Evolutionary conservation across 306 rosid species (phyloP).

Genomic region (Quercus suber): DNA sequence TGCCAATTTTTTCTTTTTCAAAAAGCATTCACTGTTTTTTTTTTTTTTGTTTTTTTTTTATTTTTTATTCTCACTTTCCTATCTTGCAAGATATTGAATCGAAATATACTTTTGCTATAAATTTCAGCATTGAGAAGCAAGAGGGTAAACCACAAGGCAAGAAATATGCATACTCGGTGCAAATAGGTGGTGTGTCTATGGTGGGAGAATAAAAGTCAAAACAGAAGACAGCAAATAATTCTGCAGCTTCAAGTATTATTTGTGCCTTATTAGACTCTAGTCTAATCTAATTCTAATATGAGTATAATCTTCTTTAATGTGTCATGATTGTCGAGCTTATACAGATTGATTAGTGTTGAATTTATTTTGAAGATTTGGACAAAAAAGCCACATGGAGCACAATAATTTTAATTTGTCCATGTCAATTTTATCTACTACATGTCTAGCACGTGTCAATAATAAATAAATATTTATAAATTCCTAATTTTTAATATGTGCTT

Average conservation of each 20-base stretch:
- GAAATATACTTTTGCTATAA: background rate
- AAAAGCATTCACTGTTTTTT: background rate
- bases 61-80: background rate
- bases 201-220: conserved; percentile 39
- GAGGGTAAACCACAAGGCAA: conserved; percentile 56
- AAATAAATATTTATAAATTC: no score
- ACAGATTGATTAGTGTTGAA: no score
- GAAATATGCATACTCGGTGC: conserved; percentile 43
- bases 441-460: no score
- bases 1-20: no score
- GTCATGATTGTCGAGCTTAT: no score
- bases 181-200: conserved; percentile 27
- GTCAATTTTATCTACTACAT: no score
- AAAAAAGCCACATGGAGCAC: no score
- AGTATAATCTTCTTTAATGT: no score
- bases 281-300: background rate
- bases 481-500: no score
- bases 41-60: no score
- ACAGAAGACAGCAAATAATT: conserved; percentile 50
- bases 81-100: background rate
- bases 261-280: conserved; percentile 35
- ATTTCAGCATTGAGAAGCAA: conserved; percentile 46
- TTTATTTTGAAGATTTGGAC: no score
- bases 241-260: conserved; percentile 71
- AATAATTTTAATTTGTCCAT: no score